phyloP scores from a whole-genome alignment of 163 green algal species.

The Trebouxiophyceae sp. region DNA sequence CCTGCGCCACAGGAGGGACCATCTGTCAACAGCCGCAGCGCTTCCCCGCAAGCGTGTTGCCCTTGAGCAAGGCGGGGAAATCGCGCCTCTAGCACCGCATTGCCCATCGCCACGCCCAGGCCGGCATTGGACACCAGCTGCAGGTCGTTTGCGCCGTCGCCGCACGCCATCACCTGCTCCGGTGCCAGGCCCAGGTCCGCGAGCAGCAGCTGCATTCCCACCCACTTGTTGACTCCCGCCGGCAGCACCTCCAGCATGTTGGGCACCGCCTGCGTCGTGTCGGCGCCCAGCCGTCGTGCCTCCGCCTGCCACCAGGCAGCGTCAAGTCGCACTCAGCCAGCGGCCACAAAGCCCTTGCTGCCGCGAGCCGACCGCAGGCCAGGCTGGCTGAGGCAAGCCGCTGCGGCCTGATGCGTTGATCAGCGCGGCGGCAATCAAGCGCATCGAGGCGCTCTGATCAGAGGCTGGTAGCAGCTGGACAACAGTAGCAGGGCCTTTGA shows the following conservation, averaged over 20 bases:
- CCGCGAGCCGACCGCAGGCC: too few species aligned
- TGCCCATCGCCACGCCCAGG: conserved; percentile 86
- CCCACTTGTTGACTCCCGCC: conserved; percentile 64
- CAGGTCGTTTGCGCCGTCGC: conserved; percentile 80
- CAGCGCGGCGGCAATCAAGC: too few species aligned
- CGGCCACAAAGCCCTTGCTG: too few species aligned
- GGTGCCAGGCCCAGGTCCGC: conserved; percentile 19
- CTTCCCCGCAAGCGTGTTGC: neutral
- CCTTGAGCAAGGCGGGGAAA: neutral
- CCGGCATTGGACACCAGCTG: conserved; percentile 61
- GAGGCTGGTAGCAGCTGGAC: too few species aligned
- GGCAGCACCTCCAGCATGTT: conserved; percentile 80
- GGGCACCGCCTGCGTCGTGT: neutral
- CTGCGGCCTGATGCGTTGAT: too few species aligned
- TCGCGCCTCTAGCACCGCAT: conserved; percentile 49
- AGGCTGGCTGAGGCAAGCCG: too few species aligned
- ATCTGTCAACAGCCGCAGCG: neutral
- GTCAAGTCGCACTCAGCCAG: too few species aligned
- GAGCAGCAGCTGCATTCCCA: conserved; percentile 52
- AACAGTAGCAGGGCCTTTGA: too few species aligned
- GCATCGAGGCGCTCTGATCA: too few species aligned
- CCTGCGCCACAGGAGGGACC: conserved; percentile 10
- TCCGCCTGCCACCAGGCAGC: too few species aligned
- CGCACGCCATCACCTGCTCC: conserved; percentile 27
- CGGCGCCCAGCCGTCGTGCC: conserved; percentile 2